phyloP scores from a whole-genome alignment of 306 rosid species.

The Glycine tomentella region DNA sequence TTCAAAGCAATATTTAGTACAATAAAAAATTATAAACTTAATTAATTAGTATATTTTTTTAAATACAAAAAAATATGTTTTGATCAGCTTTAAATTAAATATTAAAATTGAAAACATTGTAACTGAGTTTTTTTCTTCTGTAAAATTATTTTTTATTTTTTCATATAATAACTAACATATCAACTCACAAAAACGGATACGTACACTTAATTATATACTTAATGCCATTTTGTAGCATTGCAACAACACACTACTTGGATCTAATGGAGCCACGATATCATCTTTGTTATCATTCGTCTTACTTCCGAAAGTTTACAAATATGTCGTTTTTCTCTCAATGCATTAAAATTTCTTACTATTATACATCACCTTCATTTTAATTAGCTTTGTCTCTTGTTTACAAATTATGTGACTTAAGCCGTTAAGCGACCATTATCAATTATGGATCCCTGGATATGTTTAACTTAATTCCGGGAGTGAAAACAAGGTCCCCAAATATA shows the following conservation, averaged over 20 bases:
- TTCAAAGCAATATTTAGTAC: neutral
- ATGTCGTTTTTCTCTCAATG: constrained; percentile 20
- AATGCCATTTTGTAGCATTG: constrained; percentile 6
- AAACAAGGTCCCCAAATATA: neutral
- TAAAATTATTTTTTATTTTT: neutral
- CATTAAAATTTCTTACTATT: constrained; percentile 10
- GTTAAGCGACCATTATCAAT: constrained; percentile 36
- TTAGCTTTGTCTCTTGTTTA: constrained; percentile 41
- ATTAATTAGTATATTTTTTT: neutral
- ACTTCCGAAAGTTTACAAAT: neutral
- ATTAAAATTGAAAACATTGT: neutral
- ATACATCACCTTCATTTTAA: constrained; percentile 34
- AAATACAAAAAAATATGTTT: neutral
- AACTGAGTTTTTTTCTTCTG: neutral
- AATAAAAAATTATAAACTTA: neutral
- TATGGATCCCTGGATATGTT: neutral
- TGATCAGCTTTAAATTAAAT: neutral
- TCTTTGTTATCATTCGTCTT: constrained; percentile 17
- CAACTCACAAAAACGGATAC: neutral
- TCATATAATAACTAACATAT: neutral
- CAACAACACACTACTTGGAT: constrained; percentile 37
- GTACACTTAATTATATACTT: neutral
- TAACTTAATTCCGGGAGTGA: neutral
- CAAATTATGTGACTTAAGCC: neutral
- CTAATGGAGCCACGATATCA: constrained; percentile 44